Percentiles rank a stretch among this genome's conserved stretches.
Evolutionary conservation across 257 asterid genomes (phyloP).

Genomic region (Rauvolfia tetraphylla): DNA sequence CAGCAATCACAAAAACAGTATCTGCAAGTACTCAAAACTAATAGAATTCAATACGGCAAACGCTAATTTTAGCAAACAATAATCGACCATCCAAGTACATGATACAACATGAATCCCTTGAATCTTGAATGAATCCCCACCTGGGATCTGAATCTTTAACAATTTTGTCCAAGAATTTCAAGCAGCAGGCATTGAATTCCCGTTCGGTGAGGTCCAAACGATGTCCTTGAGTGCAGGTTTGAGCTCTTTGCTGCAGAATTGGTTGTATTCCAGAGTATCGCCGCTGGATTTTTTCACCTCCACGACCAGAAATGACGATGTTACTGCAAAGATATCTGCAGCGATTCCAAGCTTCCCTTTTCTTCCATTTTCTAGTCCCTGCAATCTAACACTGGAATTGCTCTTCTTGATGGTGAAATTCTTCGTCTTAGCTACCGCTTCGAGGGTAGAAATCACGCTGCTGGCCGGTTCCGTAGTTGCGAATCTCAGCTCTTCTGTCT

Average conservation of each 20-base stretch:
- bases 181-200: constrained; percentile 23
- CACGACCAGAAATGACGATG: constrained; percentile 43
- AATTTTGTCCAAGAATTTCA: constrained; percentile 2
- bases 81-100: neutral
- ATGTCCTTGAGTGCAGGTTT: constrained; percentile 52
- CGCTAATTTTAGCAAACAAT: neutral
- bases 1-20: neutral
- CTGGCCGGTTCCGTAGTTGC: constrained; percentile 42
- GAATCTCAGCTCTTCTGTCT: constrained; percentile 41
- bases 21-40: neutral
- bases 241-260: constrained; percentile 49
- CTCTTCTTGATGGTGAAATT: constrained; percentile 44
- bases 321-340: constrained; percentile 41
- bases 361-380: constrained; percentile 39
- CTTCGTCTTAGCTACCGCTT: constrained; percentile 42
- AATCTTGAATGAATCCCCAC: neutral
- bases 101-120: neutral
- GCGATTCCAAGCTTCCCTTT: constrained; percentile 54
- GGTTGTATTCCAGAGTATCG: constrained; percentile 49
- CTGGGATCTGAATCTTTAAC: neutral
- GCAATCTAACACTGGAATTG: constrained; percentile 40
- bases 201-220: constrained; percentile 39
- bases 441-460: constrained; percentile 41
- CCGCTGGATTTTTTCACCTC: constrained; percentile 55
- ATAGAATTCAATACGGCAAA: neutral